phyloP scores from a whole-genome alignment of 2,329 filamentous ascomycete genomes.

The Westerdykella aurantiaca region DNA sequence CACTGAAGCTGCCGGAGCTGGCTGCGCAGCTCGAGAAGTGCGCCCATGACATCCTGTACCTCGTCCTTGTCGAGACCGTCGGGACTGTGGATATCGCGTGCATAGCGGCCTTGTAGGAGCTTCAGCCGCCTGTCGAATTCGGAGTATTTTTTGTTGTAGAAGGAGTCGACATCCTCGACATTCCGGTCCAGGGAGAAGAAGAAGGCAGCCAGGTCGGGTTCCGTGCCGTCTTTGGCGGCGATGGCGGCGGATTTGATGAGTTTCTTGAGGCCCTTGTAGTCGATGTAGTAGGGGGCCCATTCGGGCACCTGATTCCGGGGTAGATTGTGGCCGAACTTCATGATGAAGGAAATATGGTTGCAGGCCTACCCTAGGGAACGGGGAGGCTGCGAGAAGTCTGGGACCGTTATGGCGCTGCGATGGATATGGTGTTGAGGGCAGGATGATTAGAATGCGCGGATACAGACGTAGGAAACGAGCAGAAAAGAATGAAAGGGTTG shows the following conservation, averaged over 20 bases:
- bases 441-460: no score
- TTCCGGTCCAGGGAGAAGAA: conserved; percentile 96
- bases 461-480: no score
- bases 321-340: conserved; percentile 53
- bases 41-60: conserved; percentile 82
- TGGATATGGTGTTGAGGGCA: no score
- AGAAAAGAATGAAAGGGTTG: no score
- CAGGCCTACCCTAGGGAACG: not conserved
- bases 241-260: conserved; percentile 76
- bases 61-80: conserved; percentile 80
- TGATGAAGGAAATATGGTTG: conserved; percentile 9
- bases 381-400: not conserved
- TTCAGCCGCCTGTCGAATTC: conserved; percentile 80
- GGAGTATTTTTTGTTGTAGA: conserved; percentile 93
- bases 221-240: conserved; percentile 60
- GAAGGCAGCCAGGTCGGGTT: conserved; percentile 90
- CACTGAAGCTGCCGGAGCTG: conserved; percentile 89
- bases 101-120: conserved; percentile 82
- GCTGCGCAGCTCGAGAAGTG: conserved; percentile 78
- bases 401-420: not conserved
- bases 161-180: conserved; percentile 90
- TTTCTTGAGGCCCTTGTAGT: conserved; percentile 91
- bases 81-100: conserved; percentile 61
- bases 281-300: conserved; percentile 78
- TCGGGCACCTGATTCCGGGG: conserved; percentile 80